A percentile compares a stretch with the other conserved stretches of the same genome.
phyloP scores from a whole-genome alignment of 176 grass and related monocot species.

The Aegilops speltoides region DNA sequence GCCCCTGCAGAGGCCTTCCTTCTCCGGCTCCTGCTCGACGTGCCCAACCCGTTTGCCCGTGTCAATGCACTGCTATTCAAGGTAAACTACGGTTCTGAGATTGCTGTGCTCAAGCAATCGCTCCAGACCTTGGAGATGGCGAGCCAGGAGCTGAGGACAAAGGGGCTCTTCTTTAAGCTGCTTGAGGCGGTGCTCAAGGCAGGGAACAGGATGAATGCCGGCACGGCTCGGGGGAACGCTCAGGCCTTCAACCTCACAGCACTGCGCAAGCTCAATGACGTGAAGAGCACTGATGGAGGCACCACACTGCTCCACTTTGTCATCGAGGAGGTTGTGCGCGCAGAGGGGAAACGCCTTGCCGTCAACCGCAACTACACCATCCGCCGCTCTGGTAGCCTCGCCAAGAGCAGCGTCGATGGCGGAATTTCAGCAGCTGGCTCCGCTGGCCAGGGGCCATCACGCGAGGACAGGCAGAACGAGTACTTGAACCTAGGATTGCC shows the following conservation, averaged over 20 bases:
- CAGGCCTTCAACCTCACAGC: slow-evolving; percentile 92
- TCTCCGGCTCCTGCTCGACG: slow-evolving; percentile 59
- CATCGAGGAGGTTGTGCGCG: slow-evolving; percentile 74
- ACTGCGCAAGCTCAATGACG: slow-evolving; percentile 79
- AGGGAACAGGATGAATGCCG: slow-evolving; percentile 94
- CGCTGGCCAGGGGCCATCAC: slow-evolving; percentile 31
- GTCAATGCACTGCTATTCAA: slow-evolving; percentile 75
- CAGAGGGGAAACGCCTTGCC: slow-evolving; percentile 78
- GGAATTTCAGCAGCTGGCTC: slow-evolving; percentile 30
- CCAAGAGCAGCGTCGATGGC: slow-evolving; percentile 27
- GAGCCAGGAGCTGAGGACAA: slow-evolving; percentile 80
- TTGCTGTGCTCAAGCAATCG: slow-evolving; percentile 58
- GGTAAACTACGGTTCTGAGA: slow-evolving; percentile 66
- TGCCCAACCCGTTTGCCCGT: slow-evolving; percentile 64
- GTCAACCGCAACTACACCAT: slow-evolving; percentile 73
- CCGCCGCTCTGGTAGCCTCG: slow-evolving; percentile 59
- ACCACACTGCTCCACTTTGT: slow-evolving; percentile 91
- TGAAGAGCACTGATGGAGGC: slow-evolving; percentile 87
- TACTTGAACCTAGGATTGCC: slow-evolving; percentile 87
- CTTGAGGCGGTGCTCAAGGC: slow-evolving; percentile 97
- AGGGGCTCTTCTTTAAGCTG: slow-evolving; percentile 85
- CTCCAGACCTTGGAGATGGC: slow-evolving; percentile 64
- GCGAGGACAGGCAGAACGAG: slow-evolving; percentile 81
- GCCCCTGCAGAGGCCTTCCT: slow-evolving; percentile 78
- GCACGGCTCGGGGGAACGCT: slow-evolving; percentile 85